phyloP scores from a whole-genome alignment of 2,329 filamentous ascomycete genomes.

The Davidsoniella australis region DNA sequence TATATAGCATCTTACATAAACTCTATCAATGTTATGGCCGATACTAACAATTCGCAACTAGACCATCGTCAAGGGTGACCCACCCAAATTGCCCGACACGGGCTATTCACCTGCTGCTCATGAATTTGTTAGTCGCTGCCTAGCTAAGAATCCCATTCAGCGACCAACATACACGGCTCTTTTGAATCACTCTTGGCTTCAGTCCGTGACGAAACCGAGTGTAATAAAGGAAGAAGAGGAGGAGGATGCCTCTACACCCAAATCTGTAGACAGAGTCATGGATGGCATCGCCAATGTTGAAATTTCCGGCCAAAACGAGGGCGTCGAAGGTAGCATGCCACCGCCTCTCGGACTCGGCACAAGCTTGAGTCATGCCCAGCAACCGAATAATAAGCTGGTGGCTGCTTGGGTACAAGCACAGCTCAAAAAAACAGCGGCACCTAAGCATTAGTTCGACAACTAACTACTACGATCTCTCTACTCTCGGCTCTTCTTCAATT shows the following conservation, averaged over 20 bases:
- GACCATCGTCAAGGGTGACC: conserved; percentile 97
- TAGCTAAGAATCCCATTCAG: conserved; percentile 82
- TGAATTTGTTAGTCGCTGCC: conserved; percentile 74
- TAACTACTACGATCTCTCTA: background rate
- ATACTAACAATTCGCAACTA: conserved; percentile 22
- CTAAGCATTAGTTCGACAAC: background rate
- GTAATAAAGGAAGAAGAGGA: conserved; percentile 58
- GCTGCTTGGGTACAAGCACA: conserved; percentile 67
- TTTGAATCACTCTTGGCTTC: conserved; percentile 77
- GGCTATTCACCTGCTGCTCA: conserved; percentile 65
- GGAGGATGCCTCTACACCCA: conserved; percentile 20
- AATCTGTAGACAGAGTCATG: conserved; percentile 18
- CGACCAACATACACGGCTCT: conserved; percentile 90
- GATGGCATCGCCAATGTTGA: background rate
- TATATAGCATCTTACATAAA: no score
- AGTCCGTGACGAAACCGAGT: conserved; percentile 55
- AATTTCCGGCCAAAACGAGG: background rate
- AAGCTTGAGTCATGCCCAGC: conserved; percentile 16
- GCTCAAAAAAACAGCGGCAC: conserved; percentile 37
- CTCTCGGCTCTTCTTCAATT: background rate
- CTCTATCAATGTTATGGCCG: background rate
- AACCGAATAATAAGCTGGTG: conserved; percentile 58
- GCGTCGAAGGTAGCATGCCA: background rate
- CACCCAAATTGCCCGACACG: conserved; percentile 64
- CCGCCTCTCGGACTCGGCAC: background rate